A percentile compares a stretch with the other conserved stretches of the same genome.
phyloP scores from a whole-genome alignment of 176 grass and related monocot genomes.

The Saccharum officinarum region DNA sequence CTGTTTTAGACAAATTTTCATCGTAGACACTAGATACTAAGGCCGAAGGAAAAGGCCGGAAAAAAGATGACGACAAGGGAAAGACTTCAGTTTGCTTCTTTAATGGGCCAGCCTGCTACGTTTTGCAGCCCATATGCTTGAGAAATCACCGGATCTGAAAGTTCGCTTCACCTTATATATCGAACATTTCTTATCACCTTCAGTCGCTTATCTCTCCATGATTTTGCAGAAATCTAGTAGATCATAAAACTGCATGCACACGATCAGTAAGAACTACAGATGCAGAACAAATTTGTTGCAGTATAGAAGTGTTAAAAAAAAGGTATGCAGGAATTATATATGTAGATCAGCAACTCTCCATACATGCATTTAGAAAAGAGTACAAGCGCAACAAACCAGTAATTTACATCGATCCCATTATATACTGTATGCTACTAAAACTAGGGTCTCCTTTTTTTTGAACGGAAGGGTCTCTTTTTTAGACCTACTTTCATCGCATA shows the following conservation, averaged over 20 bases:
- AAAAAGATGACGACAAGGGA: not conserved
- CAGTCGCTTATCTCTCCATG: not conserved
- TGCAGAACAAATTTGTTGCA: not conserved
- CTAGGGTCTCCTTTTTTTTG: no score
- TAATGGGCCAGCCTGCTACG: not conserved
- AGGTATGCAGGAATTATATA: no score
- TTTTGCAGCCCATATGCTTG: not conserved
- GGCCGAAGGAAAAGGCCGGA: not conserved
- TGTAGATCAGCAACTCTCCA: no score
- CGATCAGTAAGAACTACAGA: not conserved
- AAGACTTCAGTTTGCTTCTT: not conserved
- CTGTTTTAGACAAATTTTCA: not conserved
- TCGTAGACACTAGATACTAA: not conserved
- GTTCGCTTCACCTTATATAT: no score
- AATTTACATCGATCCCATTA: no score
- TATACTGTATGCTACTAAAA: no score
- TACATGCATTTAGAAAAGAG: no score
- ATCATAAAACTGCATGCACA: conserved; percentile 36
- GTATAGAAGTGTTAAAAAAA: no score
- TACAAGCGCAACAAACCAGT: no score
- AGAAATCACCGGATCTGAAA: not conserved
- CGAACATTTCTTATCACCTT: not conserved
- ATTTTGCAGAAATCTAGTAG: no score
- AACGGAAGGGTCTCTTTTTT: no score
- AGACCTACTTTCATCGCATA: no score